Conservation (phyloP, 2,329 filamentous ascomycete genomes). For the Claviceps cyperi region DNA sequence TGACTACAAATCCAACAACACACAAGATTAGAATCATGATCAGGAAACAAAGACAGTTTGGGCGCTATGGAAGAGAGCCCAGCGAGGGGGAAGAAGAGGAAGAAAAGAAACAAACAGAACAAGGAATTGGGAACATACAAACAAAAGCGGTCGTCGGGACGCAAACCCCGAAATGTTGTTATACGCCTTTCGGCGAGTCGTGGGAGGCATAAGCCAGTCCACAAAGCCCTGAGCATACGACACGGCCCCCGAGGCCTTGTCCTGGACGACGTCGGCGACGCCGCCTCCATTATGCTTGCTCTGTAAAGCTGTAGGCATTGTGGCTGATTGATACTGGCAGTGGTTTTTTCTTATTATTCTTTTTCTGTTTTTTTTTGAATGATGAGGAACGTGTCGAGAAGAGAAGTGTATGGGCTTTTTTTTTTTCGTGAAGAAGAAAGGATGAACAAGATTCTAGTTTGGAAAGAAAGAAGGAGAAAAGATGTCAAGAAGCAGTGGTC, state of each 20-base stretch:
- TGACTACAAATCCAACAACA: constrained; percentile 29
- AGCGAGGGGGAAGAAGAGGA: not conserved
- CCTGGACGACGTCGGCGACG: constrained; percentile 14
- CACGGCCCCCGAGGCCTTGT: constrained; percentile 22
- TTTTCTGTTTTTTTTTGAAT: too few species aligned
- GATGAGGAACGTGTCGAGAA: too few species aligned
- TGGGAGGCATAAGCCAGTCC: constrained; percentile 42
- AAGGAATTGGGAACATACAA: constrained; percentile 33
- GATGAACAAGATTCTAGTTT: too few species aligned
- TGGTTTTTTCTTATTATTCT: too few species aligned
- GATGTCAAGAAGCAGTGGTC: not conserved
- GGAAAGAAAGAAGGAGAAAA: not conserved
- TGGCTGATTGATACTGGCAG: not conserved
- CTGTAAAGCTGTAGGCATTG: constrained; percentile 2
- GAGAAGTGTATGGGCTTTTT: too few species aligned
- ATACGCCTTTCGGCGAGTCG: constrained; percentile 43
- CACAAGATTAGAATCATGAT: not conserved
- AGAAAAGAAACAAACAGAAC: too few species aligned
- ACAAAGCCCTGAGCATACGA: constrained; percentile 29
- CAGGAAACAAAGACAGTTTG: not conserved
- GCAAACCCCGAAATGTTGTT: constrained; percentile 41
- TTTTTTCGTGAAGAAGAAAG: too few species aligned
- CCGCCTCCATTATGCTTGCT: constrained; percentile 9
- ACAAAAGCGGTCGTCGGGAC: constrained; percentile 50
- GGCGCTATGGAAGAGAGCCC: too few species aligned